These are phyloP conservation scores for Ogataea trehalophila DNA, from an alignment of 805 yeast genomes.

Conservation along the genomic window DNA sequence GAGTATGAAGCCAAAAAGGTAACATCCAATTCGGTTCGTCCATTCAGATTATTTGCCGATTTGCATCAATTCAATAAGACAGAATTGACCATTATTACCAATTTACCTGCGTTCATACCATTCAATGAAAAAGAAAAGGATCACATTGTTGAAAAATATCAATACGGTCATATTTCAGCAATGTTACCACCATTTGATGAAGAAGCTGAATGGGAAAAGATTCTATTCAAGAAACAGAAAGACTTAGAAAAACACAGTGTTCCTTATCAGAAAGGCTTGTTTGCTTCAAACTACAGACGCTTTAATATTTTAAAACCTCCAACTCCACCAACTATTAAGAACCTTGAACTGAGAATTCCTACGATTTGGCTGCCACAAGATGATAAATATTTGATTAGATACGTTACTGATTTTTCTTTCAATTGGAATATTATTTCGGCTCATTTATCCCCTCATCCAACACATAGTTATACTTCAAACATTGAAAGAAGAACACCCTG, in stretches of 20 bases:
- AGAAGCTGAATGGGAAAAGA: conserved; percentile 53
- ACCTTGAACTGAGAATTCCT: conserved; percentile 79
- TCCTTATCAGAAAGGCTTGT: conserved; percentile 50
- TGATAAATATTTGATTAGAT: conserved; percentile 71
- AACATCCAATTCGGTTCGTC: conserved; percentile 20
- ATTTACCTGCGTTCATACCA: conserved; percentile 44
- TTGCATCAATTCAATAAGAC: conserved; percentile 38
- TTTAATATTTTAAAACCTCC: conserved; percentile 78
- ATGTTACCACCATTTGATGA: conserved; percentile 63
- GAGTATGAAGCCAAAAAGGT: conserved; percentile 16
- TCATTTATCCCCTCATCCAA: conserved; percentile 61
- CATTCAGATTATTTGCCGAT: conserved; percentile 44
- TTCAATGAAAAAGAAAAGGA: conserved; percentile 35
- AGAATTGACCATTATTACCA: conserved; percentile 43
- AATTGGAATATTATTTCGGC: conserved; percentile 93
- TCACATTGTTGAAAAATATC: conserved; percentile 26
- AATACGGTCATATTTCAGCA: conserved; percentile 56
- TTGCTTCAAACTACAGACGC: conserved; percentile 49
- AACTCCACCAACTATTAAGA: conserved; percentile 78
- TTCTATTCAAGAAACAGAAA: conserved; percentile 44
- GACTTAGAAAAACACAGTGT: conserved; percentile 37
- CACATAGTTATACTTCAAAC: conserved; percentile 72
- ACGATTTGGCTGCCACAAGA: conserved; percentile 97
- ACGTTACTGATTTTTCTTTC: conserved; percentile 81
- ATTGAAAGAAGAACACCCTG: conserved; percentile 96